Conservation (phyloP, 495 filamentous ascomycete species). For the Podospora pseudoanserina region DNA sequence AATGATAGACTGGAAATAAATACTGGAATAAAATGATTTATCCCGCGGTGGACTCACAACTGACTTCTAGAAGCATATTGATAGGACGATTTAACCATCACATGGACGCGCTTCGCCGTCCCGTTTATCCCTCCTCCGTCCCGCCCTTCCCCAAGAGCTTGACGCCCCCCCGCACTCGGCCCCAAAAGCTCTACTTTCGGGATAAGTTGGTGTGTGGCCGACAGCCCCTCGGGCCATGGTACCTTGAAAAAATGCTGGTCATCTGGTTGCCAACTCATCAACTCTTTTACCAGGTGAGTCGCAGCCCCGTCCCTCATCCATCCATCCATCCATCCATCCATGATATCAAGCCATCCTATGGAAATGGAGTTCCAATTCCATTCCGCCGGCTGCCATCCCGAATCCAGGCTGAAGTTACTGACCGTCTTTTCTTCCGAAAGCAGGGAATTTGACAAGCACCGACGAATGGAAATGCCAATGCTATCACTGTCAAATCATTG, state of each 20-base stretch:
- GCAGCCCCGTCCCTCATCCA: not conserved
- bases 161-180: not conserved
- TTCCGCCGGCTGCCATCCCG: not conserved
- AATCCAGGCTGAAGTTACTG: not conserved
- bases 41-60: not conserved
- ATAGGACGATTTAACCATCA: slow-evolving; percentile 2
- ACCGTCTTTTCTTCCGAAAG: not conserved
- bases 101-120: slow-evolving; percentile 3
- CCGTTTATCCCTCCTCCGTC: not conserved
- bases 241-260: slow-evolving; percentile 23
- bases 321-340: not conserved
- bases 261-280: slow-evolving; percentile 34
- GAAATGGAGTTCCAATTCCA: slow-evolving; percentile 3
- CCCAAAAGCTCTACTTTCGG: not conserved
- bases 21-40: not conserved
- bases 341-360: not conserved
- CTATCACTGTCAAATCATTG: not conserved
- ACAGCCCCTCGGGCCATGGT: slow-evolving; percentile 4
- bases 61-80: not conserved
- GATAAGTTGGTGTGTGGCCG: slow-evolving; percentile 13
- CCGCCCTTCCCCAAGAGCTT: not conserved
- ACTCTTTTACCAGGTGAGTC: slow-evolving; percentile 26
- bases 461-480: not conserved
- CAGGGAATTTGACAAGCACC: not conserved
- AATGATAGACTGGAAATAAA: not conserved